A percentile compares a stretch with the other conserved stretches of the same genome.
These are phyloP conservation scores for Entophlyctis luteolus DNA, from an alignment of 192 early-diverging fungal genomes.

Conservation along the genomic window DNA sequence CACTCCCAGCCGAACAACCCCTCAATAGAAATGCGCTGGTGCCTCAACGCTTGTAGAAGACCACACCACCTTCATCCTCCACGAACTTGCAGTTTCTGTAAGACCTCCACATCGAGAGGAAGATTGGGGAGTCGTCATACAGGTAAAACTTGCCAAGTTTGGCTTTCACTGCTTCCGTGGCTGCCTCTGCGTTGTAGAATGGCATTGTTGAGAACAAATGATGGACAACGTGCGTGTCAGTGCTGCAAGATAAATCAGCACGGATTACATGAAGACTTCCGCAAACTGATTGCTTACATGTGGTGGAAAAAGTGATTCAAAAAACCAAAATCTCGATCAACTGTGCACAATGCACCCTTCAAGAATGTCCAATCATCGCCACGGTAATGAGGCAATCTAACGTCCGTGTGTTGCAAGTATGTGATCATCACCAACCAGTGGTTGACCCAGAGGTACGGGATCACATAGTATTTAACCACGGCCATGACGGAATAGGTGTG, in stretches of 20 bases:
- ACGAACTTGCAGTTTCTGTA: conserved; percentile 78
- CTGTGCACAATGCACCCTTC: conserved; percentile 82
- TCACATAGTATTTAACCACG: conserved; percentile 78
- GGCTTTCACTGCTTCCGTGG: conserved; percentile 76
- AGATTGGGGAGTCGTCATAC: conserved; percentile 68
- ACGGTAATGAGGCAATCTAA: conserved; percentile 82
- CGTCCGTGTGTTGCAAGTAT: conserved; percentile 89
- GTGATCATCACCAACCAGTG: conserved; percentile 96
- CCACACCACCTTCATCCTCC: conserved; percentile 72
- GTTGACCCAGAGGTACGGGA: conserved; percentile 91
- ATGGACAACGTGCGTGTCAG: conserved; percentile 91
- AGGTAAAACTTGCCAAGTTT: conserved; percentile 78
- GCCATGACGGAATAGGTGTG: conserved; percentile 51
- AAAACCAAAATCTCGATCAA: conserved; percentile 88
- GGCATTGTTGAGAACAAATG: conserved; percentile 98
- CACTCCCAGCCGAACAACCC: too few species aligned
- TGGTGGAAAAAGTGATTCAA: conserved; percentile 74
- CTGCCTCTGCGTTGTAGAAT: conserved; percentile 86
- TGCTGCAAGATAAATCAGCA: conserved; percentile 41
- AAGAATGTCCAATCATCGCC: conserved; percentile 85
- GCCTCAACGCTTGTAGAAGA: conserved; percentile 11
- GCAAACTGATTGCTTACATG: conserved; percentile 30
- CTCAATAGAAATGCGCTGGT: neutral
- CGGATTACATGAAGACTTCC: too few species aligned
- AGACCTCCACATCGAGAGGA: conserved; percentile 64